Evolutionary conservation across 208 protist genomes (phyloP).

Genomic region (Wallacemonas sp.): DNA sequence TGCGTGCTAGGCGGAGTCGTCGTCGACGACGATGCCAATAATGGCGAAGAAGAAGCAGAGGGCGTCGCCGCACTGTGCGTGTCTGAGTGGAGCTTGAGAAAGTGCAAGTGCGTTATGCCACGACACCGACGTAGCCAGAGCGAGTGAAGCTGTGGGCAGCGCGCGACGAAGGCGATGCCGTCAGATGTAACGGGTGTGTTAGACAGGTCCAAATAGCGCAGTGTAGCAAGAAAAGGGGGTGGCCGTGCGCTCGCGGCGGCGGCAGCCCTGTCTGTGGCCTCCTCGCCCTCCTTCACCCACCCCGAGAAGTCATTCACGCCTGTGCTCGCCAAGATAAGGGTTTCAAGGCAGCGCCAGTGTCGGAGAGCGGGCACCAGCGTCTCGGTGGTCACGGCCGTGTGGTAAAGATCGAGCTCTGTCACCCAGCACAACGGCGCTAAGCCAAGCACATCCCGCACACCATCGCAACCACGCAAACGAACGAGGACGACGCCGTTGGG

Average conservation of each 20-base stretch:
- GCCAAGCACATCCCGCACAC: conserved; percentile 25
- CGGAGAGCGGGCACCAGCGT: conserved; percentile 26
- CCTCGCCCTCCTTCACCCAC: conserved; percentile 18
- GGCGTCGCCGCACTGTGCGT: not conserved
- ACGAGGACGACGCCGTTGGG: conserved; percentile 27
- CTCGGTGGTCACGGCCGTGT: conserved; percentile 42
- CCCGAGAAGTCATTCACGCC: conserved; percentile 22
- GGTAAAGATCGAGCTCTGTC: conserved; percentile 56
- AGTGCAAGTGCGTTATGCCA: conserved; percentile 24
- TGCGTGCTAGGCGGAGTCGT: no score
- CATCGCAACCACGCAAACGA: conserved; percentile 44
- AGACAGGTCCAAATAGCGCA: conserved; percentile 40
- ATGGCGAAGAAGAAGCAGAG: no score
- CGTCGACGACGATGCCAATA: no score
- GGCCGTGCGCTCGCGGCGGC: not conserved
- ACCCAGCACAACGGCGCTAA: conserved; percentile 29
- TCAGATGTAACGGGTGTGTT: conserved; percentile 38
- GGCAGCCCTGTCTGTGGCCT: not conserved
- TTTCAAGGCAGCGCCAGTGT: conserved; percentile 32
- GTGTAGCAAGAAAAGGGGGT: conserved; percentile 31
- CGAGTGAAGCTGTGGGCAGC: conserved; percentile 34
- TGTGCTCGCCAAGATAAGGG: conserved; percentile 38
- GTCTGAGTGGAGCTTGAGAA: conserved; percentile 37
- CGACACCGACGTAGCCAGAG: conserved; percentile 39
- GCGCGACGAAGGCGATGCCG: conserved; percentile 28